Evolutionary conservation across 495 filamentous ascomycete species (phyloP), one percentile per base, ranked within the genome.

Genomic region (Beverwykella pulmonaria): DNA sequence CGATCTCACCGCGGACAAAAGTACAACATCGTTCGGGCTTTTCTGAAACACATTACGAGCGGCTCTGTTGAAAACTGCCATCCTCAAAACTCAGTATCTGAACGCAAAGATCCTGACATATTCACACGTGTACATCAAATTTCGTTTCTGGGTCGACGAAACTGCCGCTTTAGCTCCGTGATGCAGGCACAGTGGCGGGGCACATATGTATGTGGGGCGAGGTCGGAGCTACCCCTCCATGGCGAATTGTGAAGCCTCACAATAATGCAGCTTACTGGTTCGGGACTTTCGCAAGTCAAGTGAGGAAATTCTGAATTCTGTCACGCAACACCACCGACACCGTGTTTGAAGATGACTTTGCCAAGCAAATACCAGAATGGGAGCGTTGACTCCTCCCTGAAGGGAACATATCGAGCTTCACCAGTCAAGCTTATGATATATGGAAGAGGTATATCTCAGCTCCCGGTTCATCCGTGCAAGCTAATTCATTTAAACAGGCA

Each of bases 391-490:
- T 69, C 67, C 25, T 54, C 60, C 0, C 1, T 61, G 26, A 69
- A 65, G 46, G 67, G 67, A 17, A 48, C 56, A 17, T 69, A 69
- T 36, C 60, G 67, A 54, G 67, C 67, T 54, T 69, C 67, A 29
- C 67, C 67, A 6, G 41, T 69, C 32, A 69, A 69, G 54, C 67
- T 69, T n/a, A 63, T 69, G 67, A 69, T 69, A 20, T 69, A 69
- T 53, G 67, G 67, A 26, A 53, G 46, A 27, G 67, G 67, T 65
- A 53, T 25, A 49, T 59, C 1, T 20, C 9, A 25, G 7, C 19
- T 1, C 15, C n/a, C 17, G 17, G 6, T 30, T 9, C 25, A 12
- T 30, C 52, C 8, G 17, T 22, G 15, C 20, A 30, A 53, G 44
- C 30, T 69, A 5, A 30, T 60, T 36, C n/a, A 29, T 2, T 22